Percentiles rank a stretch among this genome's conserved stretches.
phyloP scores from a whole-genome alignment of 1,284 basidiomycete species.

The Meripilus lineatus region DNA sequence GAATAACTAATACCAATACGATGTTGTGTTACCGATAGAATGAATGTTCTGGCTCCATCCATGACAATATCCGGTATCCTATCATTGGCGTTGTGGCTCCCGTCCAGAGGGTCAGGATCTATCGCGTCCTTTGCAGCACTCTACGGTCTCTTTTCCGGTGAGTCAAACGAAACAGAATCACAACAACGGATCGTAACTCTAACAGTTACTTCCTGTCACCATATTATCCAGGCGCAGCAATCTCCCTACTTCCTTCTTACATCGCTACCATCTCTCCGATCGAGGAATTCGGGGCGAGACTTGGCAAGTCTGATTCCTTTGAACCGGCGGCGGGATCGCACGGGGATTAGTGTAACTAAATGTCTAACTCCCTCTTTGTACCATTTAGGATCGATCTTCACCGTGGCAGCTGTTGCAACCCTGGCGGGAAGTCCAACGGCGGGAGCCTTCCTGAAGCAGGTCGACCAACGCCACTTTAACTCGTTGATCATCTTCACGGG shows the following conservation, averaged over 20 bases:
- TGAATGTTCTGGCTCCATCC: conserved; percentile 53
- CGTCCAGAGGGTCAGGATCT: conserved; percentile 31
- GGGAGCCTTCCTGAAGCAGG: conserved; percentile 25
- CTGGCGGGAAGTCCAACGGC: conserved; percentile 28
- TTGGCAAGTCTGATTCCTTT: conserved; percentile 22
- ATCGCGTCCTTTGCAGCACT: conserved; percentile 46
- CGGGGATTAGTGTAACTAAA: no score
- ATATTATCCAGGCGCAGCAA: conserved; percentile 46
- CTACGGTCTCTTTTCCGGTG: conserved; percentile 45
- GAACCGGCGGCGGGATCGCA: no score
- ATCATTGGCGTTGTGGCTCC: conserved; percentile 51
- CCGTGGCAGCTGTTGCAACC: conserved; percentile 23
- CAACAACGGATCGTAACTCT: neutral
- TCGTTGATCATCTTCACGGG: conserved; percentile 30
- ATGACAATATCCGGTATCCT: conserved; percentile 51
- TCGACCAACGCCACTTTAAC: conserved; percentile 23
- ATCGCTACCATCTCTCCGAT: conserved; percentile 51
- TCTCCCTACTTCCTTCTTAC: conserved; percentile 58
- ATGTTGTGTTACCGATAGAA: conserved; percentile 25
- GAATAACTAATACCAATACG: no score
- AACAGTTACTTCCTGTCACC: neutral
- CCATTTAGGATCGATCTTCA: conserved; percentile 25
- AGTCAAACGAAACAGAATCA: neutral
- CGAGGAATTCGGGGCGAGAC: conserved; percentile 24
- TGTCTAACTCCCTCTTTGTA: neutral